Base-by-base conservation (phyloP, 2,329 filamentous ascomycete species). In the Xylariaceae sp. region DNA sequence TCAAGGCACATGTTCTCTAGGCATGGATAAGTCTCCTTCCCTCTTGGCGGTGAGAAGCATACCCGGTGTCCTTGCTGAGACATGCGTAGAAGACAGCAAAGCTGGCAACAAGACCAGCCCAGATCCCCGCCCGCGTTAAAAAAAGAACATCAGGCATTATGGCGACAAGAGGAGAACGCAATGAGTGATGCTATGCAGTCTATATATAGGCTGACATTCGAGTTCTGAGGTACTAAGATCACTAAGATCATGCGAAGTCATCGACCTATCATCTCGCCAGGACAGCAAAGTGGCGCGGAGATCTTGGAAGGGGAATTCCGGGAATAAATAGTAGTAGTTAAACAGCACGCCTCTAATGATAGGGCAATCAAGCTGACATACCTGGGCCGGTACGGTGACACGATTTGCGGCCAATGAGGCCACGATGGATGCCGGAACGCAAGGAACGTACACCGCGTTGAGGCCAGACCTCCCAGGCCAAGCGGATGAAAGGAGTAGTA, bases 291-390 rank as follows among this genome's bases (percentile, higher is more conserved):
- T 35, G 48, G 50, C 37, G 58, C 56, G 59, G 49, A 51, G 39
- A 48, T 47, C 39, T 37, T 45, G 13, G 49, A 45, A 62, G 59
- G 51, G 59, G 37, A 63, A 61, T 66, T 66, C 63, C 57, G 63
- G 65, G 58, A 62, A 65, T 63, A 57, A 60, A 55, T 58, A 60
- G 55, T 53, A 62, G 51, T 35, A 57, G 45, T 53, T 45, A 47
- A 42, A 53, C 61, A 45, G 17, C 35, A 53, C 54, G 59, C 55
- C 57, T 13, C 8, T 45, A 8, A 42, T 8, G 11, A 54, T 35
- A 48, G 42, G 60, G 53, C 58, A 57, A 52, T 53, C 55, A 62
- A 56, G 57, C 59, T 68, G 62, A 68, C 64, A 67, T 69, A 66
- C 66, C 66, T 68, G 63, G 63, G 64, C 59, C 63, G 62, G 64